Conservation (phyloP, 768 basidiomycete species). For the Lentinus brumalis region DNA sequence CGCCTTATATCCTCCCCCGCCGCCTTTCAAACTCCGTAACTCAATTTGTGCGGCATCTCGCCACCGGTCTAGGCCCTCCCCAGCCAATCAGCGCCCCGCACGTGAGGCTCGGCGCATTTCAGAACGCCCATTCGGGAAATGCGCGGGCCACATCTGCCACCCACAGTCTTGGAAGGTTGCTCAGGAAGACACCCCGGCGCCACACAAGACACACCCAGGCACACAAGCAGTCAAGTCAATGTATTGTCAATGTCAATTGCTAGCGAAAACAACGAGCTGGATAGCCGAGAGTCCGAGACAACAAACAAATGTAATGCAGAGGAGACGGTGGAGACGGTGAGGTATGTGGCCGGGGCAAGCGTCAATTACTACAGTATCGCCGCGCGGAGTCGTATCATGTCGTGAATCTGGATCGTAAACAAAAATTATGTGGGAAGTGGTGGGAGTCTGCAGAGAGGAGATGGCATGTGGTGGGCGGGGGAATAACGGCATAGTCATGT, state of each 20-base stretch:
- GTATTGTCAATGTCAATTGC: conserved; percentile 7
- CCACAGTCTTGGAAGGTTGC: background rate
- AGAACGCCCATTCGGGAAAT: conserved; percentile 5
- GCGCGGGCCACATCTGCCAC: conserved; percentile 3
- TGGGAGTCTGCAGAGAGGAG: conserved; percentile 3
- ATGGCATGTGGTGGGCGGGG: background rate
- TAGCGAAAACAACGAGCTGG: conserved; percentile 13
- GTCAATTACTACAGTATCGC: conserved; percentile 27
- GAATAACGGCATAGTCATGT: conserved; percentile 16
- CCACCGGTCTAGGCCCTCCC: conserved; percentile 15
- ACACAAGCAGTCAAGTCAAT: background rate
- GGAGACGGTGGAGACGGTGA: conserved; percentile 7
- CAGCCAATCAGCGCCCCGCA: conserved; percentile 16
- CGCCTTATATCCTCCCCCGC: conserved; percentile 44
- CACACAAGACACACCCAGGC: conserved; percentile 1
- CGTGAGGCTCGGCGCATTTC: conserved; percentile 9
- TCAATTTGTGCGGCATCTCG: conserved; percentile 15
- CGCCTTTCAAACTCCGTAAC: conserved; percentile 52
- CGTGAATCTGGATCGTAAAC: conserved; percentile 10
- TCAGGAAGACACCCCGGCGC: background rate
- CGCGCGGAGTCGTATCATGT: conserved; percentile 20
- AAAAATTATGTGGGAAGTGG: background rate
- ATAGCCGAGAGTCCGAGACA: conserved; percentile 11
- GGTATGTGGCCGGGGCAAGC: conserved; percentile 5
- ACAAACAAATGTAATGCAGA: conserved; percentile 2